Percentiles rank a stretch among this genome's conserved stretches.
Evolutionary conservation across 805 yeast species (phyloP).

Genomic region (Kazachstania taianensis): DNA sequence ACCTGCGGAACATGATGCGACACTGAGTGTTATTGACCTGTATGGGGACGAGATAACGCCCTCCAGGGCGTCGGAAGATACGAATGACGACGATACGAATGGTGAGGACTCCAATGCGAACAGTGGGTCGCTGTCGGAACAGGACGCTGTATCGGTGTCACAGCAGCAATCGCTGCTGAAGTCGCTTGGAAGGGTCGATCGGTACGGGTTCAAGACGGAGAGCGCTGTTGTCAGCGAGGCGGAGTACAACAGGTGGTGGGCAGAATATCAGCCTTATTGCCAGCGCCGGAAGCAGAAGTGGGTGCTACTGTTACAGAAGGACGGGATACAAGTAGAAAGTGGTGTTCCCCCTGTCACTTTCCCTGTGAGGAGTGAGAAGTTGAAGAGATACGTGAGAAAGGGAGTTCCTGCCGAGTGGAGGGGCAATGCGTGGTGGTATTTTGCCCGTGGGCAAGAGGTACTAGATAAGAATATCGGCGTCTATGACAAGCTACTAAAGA

Average conservation of each 20-base stretch:
- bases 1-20: slow-evolving; percentile 17
- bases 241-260: slow-evolving; percentile 71
- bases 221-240: slow-evolving; percentile 41
- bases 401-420: slow-evolving; percentile 98
- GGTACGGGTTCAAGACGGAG: slow-evolving; percentile 80
- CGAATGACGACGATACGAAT: slow-evolving; percentile 3
- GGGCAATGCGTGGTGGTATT: slow-evolving; percentile 94
- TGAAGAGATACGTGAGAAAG: slow-evolving; percentile 72
- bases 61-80: slow-evolving; percentile 8
- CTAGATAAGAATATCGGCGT: slow-evolving; percentile 61
- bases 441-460: slow-evolving; percentile 74
- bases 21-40: slow-evolving; percentile 31
- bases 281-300: slow-evolving; percentile 66
- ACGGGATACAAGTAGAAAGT: slow-evolving; percentile 45
- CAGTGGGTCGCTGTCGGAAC: too few species aligned
- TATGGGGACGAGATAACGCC: slow-evolving; percentile 28
- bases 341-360: slow-evolving; percentile 60
- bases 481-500: slow-evolving; percentile 56
- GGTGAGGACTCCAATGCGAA: background rate
- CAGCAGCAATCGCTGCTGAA: too few species aligned
- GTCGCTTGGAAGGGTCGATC: too few species aligned
- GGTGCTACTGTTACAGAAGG: slow-evolving; percentile 53
- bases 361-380: slow-evolving; percentile 69
- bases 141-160: too few species aligned
- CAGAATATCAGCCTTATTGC: slow-evolving; percentile 51